Base-by-base conservation (phyloP, 805 yeast genomes). In the Geotrichum ghanense region DNA sequence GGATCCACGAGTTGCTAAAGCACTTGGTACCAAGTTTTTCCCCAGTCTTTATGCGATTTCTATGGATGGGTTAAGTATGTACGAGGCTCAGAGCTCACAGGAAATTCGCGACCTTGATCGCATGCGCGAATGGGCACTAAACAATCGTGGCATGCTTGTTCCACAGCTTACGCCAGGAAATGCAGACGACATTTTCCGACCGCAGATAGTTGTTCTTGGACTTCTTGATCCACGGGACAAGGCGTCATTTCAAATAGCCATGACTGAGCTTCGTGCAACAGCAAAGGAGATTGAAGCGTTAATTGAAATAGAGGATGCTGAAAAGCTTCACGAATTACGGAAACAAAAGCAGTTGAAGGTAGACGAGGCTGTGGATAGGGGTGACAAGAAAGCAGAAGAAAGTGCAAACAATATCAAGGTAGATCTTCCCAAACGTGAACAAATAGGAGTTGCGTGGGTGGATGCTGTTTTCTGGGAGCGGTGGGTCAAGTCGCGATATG, bases 401-500 rank as follows among this genome's bases (percentile, higher is more conserved):
- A 50, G 45, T 42, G 67, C 65, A 12, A 54, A 55, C 48, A 51
- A 45, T 37, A 57, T 55, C 43, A 53, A 48, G 31, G 59, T 61
- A 21, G 55, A 51, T 19, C 54, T 54, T 10, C 27, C 45, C 16
- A 25, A 46, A 16, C 44, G 46, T 17, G 54, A 58, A 3, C 53
- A 51, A 2, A 61, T 60, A 7, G 66, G 64, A 3, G 63, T 63
- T 45, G 65, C 63, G 2, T 63, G 66, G 66, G 56, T 63, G n/a
- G 63, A 63, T 48, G 62, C 61, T 9, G 48, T 54, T 16, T 56
- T 56, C 45, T 62, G 64, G 63, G 58, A 54, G 45, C 50, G 62
- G 16, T 63, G 66, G 66, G 50, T 63, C 34, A 51, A 52, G 42
- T 51, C 53, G 42, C 54, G 58, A 12, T 60, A 55, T 41, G 61